Percentiles rank a stretch among this genome's conserved stretches.
phyloP scores from a whole-genome alignment of 139 green algal species.

The Asterochloris sp. region DNA sequence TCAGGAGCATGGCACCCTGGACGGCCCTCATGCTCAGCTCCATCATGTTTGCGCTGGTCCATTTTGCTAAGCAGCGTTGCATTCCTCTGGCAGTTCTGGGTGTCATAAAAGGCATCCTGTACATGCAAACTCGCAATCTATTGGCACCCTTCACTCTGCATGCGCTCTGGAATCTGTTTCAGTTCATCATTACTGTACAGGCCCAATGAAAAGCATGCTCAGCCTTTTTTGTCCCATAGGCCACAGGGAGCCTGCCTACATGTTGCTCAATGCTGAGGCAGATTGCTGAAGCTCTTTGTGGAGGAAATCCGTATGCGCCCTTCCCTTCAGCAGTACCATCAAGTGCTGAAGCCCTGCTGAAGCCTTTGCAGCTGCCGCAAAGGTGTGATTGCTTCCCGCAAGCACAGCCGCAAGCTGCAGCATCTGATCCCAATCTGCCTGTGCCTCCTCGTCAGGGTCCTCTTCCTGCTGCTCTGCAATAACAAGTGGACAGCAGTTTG shows the following conservation, averaged over 20 bases:
- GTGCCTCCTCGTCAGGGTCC: not conserved
- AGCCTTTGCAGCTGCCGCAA: not conserved
- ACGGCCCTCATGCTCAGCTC: slow-evolving; percentile 47
- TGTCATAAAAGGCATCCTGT: slow-evolving; percentile 74
- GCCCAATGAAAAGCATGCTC: not conserved
- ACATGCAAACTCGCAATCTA: slow-evolving; percentile 73
- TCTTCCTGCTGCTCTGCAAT: not conserved
- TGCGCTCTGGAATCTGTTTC: slow-evolving; percentile 36
- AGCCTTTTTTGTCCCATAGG: not conserved
- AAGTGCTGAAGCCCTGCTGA: not conserved
- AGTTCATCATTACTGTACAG: not conserved
- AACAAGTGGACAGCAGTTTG: not conserved
- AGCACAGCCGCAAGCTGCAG: not conserved
- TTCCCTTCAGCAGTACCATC: no score
- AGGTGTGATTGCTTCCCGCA: not conserved
- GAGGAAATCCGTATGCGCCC: not conserved
- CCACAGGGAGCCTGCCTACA: not conserved
- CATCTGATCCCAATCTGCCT: not conserved
- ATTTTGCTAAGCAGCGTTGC: slow-evolving; percentile 82
- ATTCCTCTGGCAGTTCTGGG: slow-evolving; percentile 87
- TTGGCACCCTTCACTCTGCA: slow-evolving; percentile 74
- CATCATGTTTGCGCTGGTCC: slow-evolving; percentile 79
- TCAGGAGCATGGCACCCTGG: slow-evolving; percentile 54
- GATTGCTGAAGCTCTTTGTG: not conserved
- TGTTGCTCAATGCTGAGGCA: not conserved